Percentiles rank a stretch among this genome's conserved stretches.
These are phyloP conservation scores for Corymbia calophylla DNA, from an alignment of 441 rosid genomes.

Conservation along the genomic window DNA sequence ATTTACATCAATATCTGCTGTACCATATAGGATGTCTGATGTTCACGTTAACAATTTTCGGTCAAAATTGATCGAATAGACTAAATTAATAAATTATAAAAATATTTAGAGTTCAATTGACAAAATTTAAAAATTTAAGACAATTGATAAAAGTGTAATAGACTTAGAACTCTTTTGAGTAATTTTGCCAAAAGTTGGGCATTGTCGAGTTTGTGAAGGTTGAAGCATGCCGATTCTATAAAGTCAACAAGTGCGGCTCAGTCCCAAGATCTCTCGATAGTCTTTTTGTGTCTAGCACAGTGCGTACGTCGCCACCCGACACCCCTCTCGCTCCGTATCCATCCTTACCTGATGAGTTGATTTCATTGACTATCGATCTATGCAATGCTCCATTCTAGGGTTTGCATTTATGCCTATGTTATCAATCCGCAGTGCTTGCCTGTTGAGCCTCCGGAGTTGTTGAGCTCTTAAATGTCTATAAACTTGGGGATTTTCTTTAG, in stretches of 20 bases:
- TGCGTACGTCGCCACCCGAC: rapidly evolving
- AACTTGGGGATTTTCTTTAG: neutral
- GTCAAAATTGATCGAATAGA: too few species aligned
- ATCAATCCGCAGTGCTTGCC: neutral
- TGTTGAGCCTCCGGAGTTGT: neutral
- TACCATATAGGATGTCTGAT: too few species aligned
- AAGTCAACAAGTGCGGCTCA: neutral
- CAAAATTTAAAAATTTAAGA: too few species aligned
- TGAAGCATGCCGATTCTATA: too few species aligned
- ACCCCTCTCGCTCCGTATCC: neutral
- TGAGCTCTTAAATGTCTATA: neutral
- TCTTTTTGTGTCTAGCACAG: neutral
- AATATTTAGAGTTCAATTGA: too few species aligned
- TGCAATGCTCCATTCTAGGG: neutral
- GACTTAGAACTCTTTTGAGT: too few species aligned
- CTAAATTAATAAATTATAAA: too few species aligned
- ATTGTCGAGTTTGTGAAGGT: too few species aligned
- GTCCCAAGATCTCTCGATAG: neutral
- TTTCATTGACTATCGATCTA: neutral
- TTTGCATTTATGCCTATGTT: neutral
- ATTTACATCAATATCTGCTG: too few species aligned
- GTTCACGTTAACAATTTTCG: too few species aligned
- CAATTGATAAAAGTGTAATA: too few species aligned
- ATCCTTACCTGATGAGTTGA: neutral
- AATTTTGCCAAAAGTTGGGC: too few species aligned